Percentiles rank a stretch among this genome's conserved stretches.
phyloP scores from a whole-genome alignment of 176 grass and related monocot species.

The Olyra latifolia region DNA sequence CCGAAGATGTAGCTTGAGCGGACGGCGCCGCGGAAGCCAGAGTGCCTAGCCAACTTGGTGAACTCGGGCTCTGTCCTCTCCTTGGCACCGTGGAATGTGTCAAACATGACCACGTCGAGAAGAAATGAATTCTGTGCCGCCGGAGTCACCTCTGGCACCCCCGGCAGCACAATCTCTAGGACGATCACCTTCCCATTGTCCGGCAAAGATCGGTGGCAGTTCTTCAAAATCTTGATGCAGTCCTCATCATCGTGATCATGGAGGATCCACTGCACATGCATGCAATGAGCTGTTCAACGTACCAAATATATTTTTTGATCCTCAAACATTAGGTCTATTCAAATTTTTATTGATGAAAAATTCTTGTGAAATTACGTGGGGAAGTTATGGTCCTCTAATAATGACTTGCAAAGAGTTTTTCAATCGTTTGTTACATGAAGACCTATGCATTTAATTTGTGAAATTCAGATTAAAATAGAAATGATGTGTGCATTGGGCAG shows the following conservation, averaged over 20 bases:
- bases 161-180: conserved; percentile 1
- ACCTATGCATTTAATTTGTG: too few species aligned
- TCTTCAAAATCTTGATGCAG: conserved; percentile 34
- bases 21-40: conserved; percentile 9
- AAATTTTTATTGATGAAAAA: too few species aligned
- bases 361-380: too few species aligned
- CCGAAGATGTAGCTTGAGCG: conserved; percentile 1
- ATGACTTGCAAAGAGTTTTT: too few species aligned
- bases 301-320: too few species aligned
- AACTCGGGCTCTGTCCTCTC: conserved; percentile 45
- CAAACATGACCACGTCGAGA: conserved; percentile 17
- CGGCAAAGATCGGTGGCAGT: conserved; percentile 32
- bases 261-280: conserved; percentile 33
- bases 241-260: conserved; percentile 33
- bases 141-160: neutral
- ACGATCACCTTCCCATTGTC: conserved; percentile 32
- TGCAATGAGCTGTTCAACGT: too few species aligned
- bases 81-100: conserved; percentile 21
- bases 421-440: too few species aligned
- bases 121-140: neutral
- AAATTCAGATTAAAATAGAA: too few species aligned
- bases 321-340: too few species aligned
- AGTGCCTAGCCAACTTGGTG: neutral
- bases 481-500: too few species aligned
- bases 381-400: too few species aligned